These are phyloP conservation scores for Psilocybe mexicana DNA, from an alignment of 1,284 basidiomycete genomes.

Conservation along the genomic window DNA sequence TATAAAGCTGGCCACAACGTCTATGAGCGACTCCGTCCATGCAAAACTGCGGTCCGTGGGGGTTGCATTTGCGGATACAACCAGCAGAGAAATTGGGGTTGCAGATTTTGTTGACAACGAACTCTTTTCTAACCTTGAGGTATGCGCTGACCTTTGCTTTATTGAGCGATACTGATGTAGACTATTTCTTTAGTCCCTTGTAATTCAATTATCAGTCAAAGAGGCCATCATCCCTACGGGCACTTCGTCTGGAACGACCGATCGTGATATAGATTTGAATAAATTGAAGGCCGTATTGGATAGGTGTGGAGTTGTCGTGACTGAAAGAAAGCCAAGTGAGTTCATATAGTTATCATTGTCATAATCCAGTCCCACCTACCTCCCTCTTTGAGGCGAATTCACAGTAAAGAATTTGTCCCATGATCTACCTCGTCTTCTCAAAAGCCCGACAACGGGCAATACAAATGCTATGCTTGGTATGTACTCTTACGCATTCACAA, in stretches of 20 bases:
- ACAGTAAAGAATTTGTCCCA: slow-evolving; percentile 79
- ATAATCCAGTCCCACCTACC: neutral
- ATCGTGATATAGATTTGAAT: slow-evolving; percentile 83
- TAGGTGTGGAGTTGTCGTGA: slow-evolving; percentile 88
- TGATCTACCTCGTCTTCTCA: slow-evolving; percentile 80
- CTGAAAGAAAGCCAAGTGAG: slow-evolving; percentile 84
- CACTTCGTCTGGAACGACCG: slow-evolving; percentile 66
- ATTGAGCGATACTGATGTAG: neutral
- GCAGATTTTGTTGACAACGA: slow-evolving; percentile 96
- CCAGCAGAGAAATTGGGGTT: slow-evolving; percentile 68
- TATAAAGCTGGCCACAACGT: slow-evolving; percentile 70
- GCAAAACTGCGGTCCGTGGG: slow-evolving; percentile 65
- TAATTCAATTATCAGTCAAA: slow-evolving; percentile 97
- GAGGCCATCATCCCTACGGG: slow-evolving; percentile 81
- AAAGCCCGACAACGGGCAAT: slow-evolving; percentile 50
- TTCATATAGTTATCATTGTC: slow-evolving; percentile 8
- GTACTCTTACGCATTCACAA: slow-evolving; percentile 20
- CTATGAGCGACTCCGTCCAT: slow-evolving; percentile 44
- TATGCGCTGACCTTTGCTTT: slow-evolving; percentile 31
- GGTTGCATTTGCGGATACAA: slow-evolving; percentile 81
- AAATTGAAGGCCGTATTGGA: slow-evolving; percentile 87
- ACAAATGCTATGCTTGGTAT: slow-evolving; percentile 47
- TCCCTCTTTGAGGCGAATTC: slow-evolving; percentile 71
- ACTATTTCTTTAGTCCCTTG: slow-evolving; percentile 65
- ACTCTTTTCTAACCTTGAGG: slow-evolving; percentile 94